phyloP scores from a whole-genome alignment of 1,284 basidiomycete species.

The Melampsora americana region DNA sequence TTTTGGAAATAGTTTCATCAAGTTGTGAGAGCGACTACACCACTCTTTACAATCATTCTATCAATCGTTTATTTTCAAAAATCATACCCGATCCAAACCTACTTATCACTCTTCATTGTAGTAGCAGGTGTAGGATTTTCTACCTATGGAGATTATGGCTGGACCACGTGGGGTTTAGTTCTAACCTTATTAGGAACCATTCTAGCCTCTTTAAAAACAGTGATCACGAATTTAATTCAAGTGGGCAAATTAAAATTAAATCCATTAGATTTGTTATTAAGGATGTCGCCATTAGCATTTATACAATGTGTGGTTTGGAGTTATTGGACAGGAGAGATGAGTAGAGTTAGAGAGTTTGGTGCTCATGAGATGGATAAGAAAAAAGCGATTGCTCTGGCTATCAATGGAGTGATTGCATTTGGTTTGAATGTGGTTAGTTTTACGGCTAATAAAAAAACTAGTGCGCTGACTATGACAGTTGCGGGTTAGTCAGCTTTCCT shows the following conservation, averaged over 20 bases:
- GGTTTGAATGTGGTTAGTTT: slow-evolving; percentile 86
- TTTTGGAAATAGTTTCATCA: slow-evolving; percentile 72
- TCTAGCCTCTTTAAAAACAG: slow-evolving; percentile 84
- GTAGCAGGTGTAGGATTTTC: slow-evolving; percentile 86
- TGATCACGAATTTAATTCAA: slow-evolving; percentile 77
- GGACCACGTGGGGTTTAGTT: slow-evolving; percentile 70
- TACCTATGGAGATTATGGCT: slow-evolving; percentile 51
- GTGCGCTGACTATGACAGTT: slow-evolving; percentile 79
- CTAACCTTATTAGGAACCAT: slow-evolving; percentile 82
- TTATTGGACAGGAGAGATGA: slow-evolving; percentile 72
- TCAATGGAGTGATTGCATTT: slow-evolving; percentile 83
- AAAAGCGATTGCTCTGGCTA: slow-evolving; percentile 62
- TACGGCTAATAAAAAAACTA: slow-evolving; percentile 82
- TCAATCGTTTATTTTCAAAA: slow-evolving; percentile 60
- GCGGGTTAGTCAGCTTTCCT: slow-evolving; percentile 61
- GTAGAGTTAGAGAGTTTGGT: slow-evolving; percentile 60
- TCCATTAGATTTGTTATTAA: slow-evolving; percentile 76
- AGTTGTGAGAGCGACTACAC: slow-evolving; percentile 85
- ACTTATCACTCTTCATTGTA: slow-evolving; percentile 75
- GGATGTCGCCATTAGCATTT: slow-evolving; percentile 82
- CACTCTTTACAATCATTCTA: slow-evolving; percentile 79
- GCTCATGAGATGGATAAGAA: slow-evolving; percentile 60
- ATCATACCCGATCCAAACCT: slow-evolving; percentile 62
- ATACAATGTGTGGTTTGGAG: slow-evolving; percentile 76
- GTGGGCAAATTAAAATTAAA: slow-evolving; percentile 62